Evolutionary conservation across 1,284 basidiomycete species (phyloP).

Genomic region (Austropuccinia psidii): DNA sequence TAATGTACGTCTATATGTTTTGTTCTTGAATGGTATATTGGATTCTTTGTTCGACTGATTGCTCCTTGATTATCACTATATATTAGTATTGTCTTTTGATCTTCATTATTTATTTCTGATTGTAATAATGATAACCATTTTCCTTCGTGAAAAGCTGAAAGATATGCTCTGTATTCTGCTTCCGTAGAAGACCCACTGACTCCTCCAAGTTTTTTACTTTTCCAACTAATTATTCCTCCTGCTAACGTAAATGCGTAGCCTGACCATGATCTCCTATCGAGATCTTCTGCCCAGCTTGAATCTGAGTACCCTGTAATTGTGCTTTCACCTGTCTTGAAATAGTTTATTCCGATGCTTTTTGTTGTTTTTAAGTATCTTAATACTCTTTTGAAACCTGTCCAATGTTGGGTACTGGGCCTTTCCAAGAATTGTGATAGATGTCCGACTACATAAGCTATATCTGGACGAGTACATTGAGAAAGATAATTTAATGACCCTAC

Average conservation of each 20-base stretch:
- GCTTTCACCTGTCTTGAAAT: not conserved
- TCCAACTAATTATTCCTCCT: not conserved
- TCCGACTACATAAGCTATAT: conserved; percentile 29
- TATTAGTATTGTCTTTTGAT: not conserved
- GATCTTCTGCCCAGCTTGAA: conserved; percentile 25
- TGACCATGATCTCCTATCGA: too few species aligned
- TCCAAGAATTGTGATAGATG: conserved; percentile 26
- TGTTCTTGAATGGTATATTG: conserved; percentile 14
- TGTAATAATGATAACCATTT: too few species aligned
- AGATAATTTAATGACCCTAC: conserved; percentile 23
- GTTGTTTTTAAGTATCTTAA: conserved; percentile 26
- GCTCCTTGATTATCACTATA: conserved; percentile 18
- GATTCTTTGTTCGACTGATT: conserved; percentile 4
- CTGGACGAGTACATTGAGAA: conserved; percentile 27
- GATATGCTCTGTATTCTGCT: conserved; percentile 11
- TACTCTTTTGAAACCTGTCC: conserved; percentile 16
- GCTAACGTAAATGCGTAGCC: not conserved
- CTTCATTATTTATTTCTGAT: not conserved
- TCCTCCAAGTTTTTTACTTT: conserved; percentile 16
- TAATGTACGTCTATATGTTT: conserved; percentile 6
- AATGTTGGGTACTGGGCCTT: conserved; percentile 8
- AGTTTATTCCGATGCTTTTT: conserved; percentile 2
- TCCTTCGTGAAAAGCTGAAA: conserved; percentile 7
- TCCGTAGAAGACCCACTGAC: conserved; percentile 16
- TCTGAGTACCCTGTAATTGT: conserved; percentile 12